Conservation (phyloP, 164 flowering plant species). For the Vitis cinerea region DNA sequence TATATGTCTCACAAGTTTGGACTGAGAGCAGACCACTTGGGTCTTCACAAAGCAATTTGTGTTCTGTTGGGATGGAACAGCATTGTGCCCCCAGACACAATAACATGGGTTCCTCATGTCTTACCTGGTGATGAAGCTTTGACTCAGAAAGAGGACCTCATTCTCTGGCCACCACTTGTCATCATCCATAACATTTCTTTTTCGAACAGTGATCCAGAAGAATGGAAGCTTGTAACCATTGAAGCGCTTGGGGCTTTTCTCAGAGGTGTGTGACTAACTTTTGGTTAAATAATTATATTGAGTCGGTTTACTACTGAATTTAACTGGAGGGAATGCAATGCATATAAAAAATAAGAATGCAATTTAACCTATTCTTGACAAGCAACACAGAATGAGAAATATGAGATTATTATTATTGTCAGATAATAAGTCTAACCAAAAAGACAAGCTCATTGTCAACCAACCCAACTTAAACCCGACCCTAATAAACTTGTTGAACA, state of each 20-base stretch:
- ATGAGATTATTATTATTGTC: too few species aligned
- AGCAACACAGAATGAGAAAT: too few species aligned
- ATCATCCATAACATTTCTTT: conserved; percentile 31
- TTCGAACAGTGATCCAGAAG: conserved; percentile 16
- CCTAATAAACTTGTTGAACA: too few species aligned
- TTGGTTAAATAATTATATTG: neutral
- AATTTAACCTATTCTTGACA: too few species aligned
- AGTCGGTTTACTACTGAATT: too few species aligned
- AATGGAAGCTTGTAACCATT: conserved; percentile 21
- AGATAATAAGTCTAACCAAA: too few species aligned
- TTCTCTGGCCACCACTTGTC: conserved; percentile 44
- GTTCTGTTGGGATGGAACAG: conserved; percentile 40
- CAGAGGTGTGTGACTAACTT: conserved; percentile 24
- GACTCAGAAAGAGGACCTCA: conserved; percentile 41
- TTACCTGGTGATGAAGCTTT: conserved; percentile 30
- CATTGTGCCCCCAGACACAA: conserved; percentile 16
- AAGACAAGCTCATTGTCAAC: too few species aligned
- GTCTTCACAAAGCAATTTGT: conserved; percentile 43
- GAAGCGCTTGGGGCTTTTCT: conserved; percentile 33
- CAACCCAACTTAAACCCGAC: too few species aligned
- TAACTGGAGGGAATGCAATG: neutral
- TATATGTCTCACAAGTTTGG: conserved; percentile 33
- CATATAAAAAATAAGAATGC: too few species aligned
- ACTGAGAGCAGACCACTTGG: conserved; percentile 35
- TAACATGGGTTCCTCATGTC: conserved; percentile 30